A percentile compares a stretch with the other conserved stretches of the same genome.
Evolutionary conservation across 192 early-diverging fungal species (phyloP).

Genomic region (Backusella westeae): DNA sequence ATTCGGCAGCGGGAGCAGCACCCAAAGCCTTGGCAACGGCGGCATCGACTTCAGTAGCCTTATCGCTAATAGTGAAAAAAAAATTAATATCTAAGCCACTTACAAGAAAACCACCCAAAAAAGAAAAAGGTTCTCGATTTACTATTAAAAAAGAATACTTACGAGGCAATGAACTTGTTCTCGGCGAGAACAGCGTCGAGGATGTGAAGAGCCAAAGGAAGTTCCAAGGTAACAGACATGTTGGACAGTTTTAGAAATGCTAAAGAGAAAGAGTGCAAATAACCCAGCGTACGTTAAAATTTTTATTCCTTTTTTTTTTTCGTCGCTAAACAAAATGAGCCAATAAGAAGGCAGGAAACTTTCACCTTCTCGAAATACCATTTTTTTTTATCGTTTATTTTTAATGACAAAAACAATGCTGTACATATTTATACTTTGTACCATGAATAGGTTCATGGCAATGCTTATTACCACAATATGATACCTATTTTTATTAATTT

Average conservation of each 20-base stretch:
- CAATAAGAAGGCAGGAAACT: neutral
- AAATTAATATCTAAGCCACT: constrained; percentile 11
- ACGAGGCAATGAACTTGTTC: constrained; percentile 35
- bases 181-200: constrained; percentile 37
- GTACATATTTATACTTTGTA: neutral
- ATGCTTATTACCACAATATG: neutral
- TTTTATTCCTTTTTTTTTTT: constrained; percentile 11
- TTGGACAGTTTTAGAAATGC: constrained; percentile 12
- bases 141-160: neutral
- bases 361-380: neutral
- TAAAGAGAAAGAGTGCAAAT: constrained; percentile 19
- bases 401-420: neutral
- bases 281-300: constrained; percentile 11
- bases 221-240: constrained; percentile 40
- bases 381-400: neutral
- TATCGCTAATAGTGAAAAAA: constrained; percentile 4
- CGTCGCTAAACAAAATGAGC: neutral
- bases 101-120: neutral
- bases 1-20: constrained; percentile 36
- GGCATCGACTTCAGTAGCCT: constrained; percentile 28
- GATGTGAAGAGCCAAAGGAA: constrained; percentile 37
- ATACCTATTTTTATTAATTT: neutral
- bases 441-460: neutral
- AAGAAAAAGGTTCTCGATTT: neutral
- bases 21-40: constrained; percentile 36